Conservation (phyloP, 1,139 yeast genomes). For the Yamadazyma taylorii region DNA sequence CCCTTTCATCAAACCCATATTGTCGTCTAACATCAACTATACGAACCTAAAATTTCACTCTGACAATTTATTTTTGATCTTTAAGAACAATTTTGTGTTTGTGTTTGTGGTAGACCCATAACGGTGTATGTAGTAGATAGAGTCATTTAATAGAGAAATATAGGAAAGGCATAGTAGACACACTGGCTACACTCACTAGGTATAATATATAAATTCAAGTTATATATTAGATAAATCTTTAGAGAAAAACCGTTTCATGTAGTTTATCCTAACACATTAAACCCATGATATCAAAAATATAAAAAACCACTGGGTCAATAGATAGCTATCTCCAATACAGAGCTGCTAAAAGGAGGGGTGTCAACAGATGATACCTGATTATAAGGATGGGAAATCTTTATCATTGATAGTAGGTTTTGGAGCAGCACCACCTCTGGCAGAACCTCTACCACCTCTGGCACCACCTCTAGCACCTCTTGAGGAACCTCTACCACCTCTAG, state of each 20-base stretch:
- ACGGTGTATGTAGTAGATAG: too few relatives aligned
- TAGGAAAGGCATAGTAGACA: neutral
- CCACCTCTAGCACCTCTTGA: constrained; percentile 19
- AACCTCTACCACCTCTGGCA: constrained; percentile 19
- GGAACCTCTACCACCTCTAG: constrained; percentile 13
- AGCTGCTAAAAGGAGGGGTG: too few relatives aligned
- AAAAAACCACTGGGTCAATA: too few relatives aligned
- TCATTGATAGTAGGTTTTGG: constrained; percentile 46
- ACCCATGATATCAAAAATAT: too few relatives aligned
- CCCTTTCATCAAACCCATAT: constrained; percentile 6
- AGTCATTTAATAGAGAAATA: neutral
- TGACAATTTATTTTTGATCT: constrained; percentile 8
- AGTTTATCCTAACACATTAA: neutral
- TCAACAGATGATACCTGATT: constrained; percentile 11
- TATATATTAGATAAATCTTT: too few relatives aligned
- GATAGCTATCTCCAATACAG: too few relatives aligned
- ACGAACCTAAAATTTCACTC: constrained; percentile 9
- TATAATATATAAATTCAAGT: too few relatives aligned
- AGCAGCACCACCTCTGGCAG: constrained; percentile 20
- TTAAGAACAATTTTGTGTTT: constrained; percentile 11
- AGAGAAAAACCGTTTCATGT: too few relatives aligned
- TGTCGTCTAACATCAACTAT: constrained; percentile 10
- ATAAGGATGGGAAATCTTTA: constrained; percentile 64
- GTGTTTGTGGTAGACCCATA: constrained; percentile 7
- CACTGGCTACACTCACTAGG: too few relatives aligned